phyloP scores from a whole-genome alignment of 371 early-diverging fungal genomes.

The Lichtheimia ornata region DNA sequence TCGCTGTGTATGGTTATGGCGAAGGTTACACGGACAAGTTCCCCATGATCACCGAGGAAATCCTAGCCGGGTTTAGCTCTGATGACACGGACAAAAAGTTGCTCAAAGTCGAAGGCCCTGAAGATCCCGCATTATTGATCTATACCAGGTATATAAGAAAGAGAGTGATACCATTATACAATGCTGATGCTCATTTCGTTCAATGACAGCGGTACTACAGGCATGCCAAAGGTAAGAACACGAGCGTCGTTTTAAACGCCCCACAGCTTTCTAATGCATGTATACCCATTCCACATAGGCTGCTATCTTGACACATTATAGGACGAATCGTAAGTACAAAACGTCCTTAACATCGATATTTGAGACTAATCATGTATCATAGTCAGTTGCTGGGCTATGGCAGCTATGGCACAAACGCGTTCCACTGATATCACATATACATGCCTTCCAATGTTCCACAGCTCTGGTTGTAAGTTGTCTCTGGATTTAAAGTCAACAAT shows the following conservation, averaged over 20 bases:
- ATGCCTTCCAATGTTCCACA: slow-evolving; percentile 50
- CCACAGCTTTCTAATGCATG: too few species aligned
- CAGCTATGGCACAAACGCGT: neutral
- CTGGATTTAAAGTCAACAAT: too few species aligned
- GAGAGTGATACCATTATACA: neutral
- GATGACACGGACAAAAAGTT: slow-evolving; percentile 24
- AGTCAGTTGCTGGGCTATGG: slow-evolving; percentile 5
- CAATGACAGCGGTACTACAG: slow-evolving; percentile 18
- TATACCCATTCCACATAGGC: neutral
- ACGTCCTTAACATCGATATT: too few species aligned
- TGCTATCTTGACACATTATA: slow-evolving; percentile 5
- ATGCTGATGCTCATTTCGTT: neutral
- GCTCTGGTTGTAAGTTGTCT: slow-evolving; percentile 39
- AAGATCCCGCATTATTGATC: slow-evolving; percentile 42
- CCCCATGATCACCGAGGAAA: slow-evolving; percentile 2
- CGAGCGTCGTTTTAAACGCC: neutral
- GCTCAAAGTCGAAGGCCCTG: slow-evolving; percentile 13
- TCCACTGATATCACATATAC: slow-evolving; percentile 38
- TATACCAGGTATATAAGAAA: slow-evolving; percentile 28
- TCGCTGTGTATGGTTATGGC: slow-evolving; percentile 25
- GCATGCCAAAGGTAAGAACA: slow-evolving; percentile 18
- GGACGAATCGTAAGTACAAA: neutral
- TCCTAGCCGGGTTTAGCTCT: neutral
- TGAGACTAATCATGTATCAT: neutral
- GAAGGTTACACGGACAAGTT: slow-evolving; percentile 19